Base-by-base conservation (phyloP, 768 basidiomycete genomes). In the Xerocomus spinulosus region DNA sequence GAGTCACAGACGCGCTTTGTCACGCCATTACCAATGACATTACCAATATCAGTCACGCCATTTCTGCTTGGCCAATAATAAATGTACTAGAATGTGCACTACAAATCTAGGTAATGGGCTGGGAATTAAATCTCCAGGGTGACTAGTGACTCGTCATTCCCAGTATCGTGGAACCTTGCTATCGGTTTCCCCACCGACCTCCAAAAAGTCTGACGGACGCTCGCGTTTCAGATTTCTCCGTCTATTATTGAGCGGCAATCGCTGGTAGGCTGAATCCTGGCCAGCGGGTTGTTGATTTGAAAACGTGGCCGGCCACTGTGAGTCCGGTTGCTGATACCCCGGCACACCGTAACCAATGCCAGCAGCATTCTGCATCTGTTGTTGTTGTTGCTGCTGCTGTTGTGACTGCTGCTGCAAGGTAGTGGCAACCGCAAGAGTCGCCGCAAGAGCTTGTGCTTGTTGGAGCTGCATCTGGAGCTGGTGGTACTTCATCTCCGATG, bases 251-350 rank as follows among this genome's bases (percentile, higher is more conserved):
- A 92, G 68, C 25, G 89, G 89, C 41, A 90, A 61, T 29, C 90
- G 76, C 63, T 92, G 90, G 63, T 92, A 92, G n/a, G 89, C 85
- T 6, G 88, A 91, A 52, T 92, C 89, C 59, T 82, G 81, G 6
- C 76, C 74, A 42, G 77, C 76, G 25, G 78, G 75, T 62, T 87
- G 84, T 58, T 87, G 84, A 52, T 78, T 80, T 38, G 74, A 56
- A 62, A 76, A 86, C 49, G 75, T 73, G 56, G 73, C 75, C 53
- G 71, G 68, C 70, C 73, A 77, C 37, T 64, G 64, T 5, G 52
- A 13, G 6, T 65, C 63, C 20, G 56, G 24, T 68, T 72, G 64
- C 52, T 73, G 73, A 49, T 73, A 78, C 29, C 72, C 67, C 52
- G 70, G 57, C 68, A 77, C 70, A 57, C 66, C 63, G 63, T 73